Base-by-base conservation (phyloP, 805 yeast species). In the Wickerhamomyces queroliae region DNA sequence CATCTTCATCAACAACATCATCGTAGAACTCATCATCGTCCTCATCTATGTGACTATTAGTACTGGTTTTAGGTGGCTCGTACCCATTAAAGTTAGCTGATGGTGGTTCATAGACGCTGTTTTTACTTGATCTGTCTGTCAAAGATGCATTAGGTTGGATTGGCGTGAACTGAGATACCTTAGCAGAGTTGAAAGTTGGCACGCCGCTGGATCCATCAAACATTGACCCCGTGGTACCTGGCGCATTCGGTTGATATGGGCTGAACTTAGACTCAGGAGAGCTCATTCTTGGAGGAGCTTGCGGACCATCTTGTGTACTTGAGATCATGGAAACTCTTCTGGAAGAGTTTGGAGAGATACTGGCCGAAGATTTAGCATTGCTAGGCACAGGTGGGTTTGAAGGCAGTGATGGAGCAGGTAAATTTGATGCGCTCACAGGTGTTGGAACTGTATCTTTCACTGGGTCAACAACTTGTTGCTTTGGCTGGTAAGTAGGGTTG, bases 21-120 rank as follows among this genome's bases (percentile, higher is more conserved):
- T 64, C 64, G 31, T 69, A 75, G 24, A 70, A 75, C 16, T 69
- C 75, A 15, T 69, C 76, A 2, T 74, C 80, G 13, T 53, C 62
- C 28, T 55, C 58, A 16, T 51, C 52, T 30, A 51, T 50, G 10
- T 39, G 36, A 7, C 42, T 37, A 9, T 46, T 49, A 30, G 42
- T 43, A 5, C 40, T 42, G 2, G 49, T 36, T 7, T 44, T 52
- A 37, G 60, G 56, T 9, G 52, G 58, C 25, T 54, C 55, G 41
- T 51, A 54, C 2, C 45, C 45, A 5, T 48, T 52, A 38, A 50
- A 45, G 16, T 40, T 49, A 11, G 53, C 46, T 13, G 61, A 54
- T 20, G 63, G 61, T 11, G 55, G 53, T 3, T 47, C 52, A 36
- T 44, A 43, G 12, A 41, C 30, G 16, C 40, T 44, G 20, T 51